Evolutionary conservation across 257 asterid species (phyloP).

Genomic region (Penstemon davidsonii): DNA sequence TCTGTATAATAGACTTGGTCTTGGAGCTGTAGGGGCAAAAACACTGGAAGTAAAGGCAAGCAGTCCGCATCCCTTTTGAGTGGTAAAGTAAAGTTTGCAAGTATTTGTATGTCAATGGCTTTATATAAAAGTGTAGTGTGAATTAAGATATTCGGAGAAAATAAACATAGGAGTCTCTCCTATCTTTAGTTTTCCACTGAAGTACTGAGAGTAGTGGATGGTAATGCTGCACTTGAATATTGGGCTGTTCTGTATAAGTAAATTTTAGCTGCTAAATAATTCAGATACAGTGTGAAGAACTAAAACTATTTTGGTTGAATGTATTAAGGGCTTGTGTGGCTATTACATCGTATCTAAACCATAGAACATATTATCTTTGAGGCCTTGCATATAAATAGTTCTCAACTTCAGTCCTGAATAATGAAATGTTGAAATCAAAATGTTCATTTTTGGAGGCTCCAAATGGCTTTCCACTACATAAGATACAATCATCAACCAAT

Average conservation of each 20-base stretch:
- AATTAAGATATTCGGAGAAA: constrained; percentile 17
- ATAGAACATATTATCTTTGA: constrained; percentile 13
- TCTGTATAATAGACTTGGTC: constrained; percentile 37
- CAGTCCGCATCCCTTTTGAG: constrained; percentile 10
- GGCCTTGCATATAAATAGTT: constrained; percentile 11
- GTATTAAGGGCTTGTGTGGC: constrained; percentile 31
- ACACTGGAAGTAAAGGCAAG: constrained; percentile 10
- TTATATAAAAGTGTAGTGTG: constrained; percentile 22
- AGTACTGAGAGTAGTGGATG: constrained; percentile 29
- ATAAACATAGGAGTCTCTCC: constrained; percentile 44
- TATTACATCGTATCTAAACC: constrained; percentile 20
- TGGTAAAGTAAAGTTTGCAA: constrained; percentile 18
- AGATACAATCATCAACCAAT: constrained; percentile 24
- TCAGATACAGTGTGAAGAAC: constrained; percentile 30
- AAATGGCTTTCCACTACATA: constrained; percentile 20
- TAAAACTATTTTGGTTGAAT: constrained; percentile 30
- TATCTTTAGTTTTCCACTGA: constrained; percentile 38
- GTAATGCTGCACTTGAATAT: constrained; percentile 23
- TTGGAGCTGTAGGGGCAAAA: constrained; percentile 38
- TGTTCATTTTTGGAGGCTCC: constrained; percentile 21
- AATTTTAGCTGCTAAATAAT: constrained; percentile 23
- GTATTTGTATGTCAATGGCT: constrained; percentile 7
- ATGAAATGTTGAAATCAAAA: background rate
- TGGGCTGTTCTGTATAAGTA: constrained; percentile 23
- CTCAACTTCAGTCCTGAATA: background rate